These are phyloP conservation scores for Fusarium pseudograminearum DNA, from an alignment of 2,329 filamentous ascomycete genomes.

Conservation along the genomic window DNA sequence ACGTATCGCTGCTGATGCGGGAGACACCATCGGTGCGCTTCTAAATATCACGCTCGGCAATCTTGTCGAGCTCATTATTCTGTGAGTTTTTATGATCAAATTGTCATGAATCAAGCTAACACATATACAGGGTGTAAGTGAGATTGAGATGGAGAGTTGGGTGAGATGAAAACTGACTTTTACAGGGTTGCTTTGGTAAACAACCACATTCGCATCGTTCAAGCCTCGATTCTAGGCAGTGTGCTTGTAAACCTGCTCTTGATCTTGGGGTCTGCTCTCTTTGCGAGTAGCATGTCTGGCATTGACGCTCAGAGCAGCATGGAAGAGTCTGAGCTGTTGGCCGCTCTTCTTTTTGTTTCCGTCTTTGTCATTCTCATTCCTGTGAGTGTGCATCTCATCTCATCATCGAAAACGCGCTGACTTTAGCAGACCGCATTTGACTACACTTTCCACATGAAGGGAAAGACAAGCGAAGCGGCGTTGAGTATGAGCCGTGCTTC, in stretches of 20 bases:
- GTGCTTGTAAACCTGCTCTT: constrained; percentile 81
- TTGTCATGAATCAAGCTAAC: constrained; percentile 45
- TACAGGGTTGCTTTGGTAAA: constrained; percentile 62
- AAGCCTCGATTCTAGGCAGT: constrained; percentile 80
- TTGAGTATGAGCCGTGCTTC: constrained; percentile 82
- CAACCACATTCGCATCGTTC: constrained; percentile 79
- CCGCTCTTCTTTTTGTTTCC: constrained; percentile 54
- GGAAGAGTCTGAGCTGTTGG: constrained; percentile 52
- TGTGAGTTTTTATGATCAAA: constrained; percentile 51
- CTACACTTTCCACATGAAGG: constrained; percentile 66
- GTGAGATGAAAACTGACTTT: constrained; percentile 26
- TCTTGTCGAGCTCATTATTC: constrained; percentile 72
- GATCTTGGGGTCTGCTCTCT: constrained; percentile 80
- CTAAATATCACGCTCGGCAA: constrained; percentile 74
- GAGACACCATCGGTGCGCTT: constrained; percentile 69
- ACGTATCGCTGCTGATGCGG: constrained; percentile 66
- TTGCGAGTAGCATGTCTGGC: constrained; percentile 75
- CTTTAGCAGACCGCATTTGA: constrained; percentile 56
- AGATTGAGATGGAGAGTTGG: not conserved
- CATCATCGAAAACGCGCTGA: not conserved
- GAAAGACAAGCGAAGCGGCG: constrained; percentile 69
- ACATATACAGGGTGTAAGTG: constrained; percentile 52
- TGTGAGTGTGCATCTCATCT: constrained; percentile 36
- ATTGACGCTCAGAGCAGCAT: constrained; percentile 67
- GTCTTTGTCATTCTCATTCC: constrained; percentile 56